A percentile compares a stretch with the other conserved stretches of the same genome.
Conservation (phyloP, 495 filamentous ascomycete species). For the Parmelia sp. region DNA sequence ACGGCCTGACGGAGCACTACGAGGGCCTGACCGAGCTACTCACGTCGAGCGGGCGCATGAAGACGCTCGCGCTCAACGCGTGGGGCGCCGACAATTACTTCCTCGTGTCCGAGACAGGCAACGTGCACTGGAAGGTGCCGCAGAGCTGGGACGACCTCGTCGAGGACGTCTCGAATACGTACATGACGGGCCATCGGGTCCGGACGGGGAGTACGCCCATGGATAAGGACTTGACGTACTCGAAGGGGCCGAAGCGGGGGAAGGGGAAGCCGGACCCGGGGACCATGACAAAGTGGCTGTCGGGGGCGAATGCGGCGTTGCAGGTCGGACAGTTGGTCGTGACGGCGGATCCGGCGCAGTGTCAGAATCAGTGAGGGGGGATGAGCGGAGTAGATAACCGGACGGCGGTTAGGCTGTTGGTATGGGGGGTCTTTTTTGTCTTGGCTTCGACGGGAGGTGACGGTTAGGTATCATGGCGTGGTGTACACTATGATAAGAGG, state of each 20-base stretch:
- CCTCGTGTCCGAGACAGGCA: not conserved
- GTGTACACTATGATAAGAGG: too few species aligned
- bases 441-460: too few species aligned
- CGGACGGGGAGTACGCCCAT: not conserved
- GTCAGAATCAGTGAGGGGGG: not conserved
- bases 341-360: not conserved
- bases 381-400: too few species aligned
- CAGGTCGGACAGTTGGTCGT: not conserved
- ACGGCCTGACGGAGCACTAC: not conserved
- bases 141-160: not conserved
- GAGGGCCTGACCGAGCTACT: not conserved
- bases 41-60: not conserved
- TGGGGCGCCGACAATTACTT: not conserved
- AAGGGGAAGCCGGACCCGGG: not conserved
- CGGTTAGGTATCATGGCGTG: too few species aligned
- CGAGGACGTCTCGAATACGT: not conserved
- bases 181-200: not conserved
- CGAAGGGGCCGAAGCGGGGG: not conserved
- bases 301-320: not conserved
- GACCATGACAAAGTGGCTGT: not conserved
- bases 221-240: conserved; percentile 1
- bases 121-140: conserved; percentile 1
- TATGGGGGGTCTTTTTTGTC: too few species aligned
- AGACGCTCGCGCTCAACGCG: not conserved
- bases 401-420: too few species aligned